Percentiles rank a stretch among this genome's conserved stretches.
Conservation (phyloP, 2,329 filamentous ascomycete species). For the Arthroderma sp. region DNA sequence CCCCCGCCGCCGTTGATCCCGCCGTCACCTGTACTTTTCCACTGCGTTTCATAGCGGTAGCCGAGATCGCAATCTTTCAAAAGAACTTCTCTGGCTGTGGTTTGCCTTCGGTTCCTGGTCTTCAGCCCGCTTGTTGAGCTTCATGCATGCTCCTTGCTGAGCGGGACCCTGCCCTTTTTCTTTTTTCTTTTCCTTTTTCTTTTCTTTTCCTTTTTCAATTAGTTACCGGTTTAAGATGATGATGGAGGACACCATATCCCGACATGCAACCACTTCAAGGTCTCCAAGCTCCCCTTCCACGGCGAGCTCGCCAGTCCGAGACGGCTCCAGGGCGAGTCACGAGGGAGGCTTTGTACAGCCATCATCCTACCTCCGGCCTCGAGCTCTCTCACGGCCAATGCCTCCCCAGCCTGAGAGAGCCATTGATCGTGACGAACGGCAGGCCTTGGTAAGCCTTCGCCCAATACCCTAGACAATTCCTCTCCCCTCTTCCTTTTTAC, state of each 20-base stretch:
- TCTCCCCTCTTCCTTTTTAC: conserved; percentile 4
- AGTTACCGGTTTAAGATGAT: conserved; percentile 9
- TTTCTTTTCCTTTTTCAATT: not conserved
- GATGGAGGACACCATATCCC: conserved; percentile 16
- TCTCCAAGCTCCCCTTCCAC: conserved; percentile 7
- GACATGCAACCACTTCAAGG: conserved; percentile 11
- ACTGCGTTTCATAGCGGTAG: not conserved
- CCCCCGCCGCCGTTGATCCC: not conserved
- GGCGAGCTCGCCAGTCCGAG: conserved; percentile 9
- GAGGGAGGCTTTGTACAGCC: conserved; percentile 36
- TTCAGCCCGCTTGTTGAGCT: too few relatives aligned
- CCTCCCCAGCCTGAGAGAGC: conserved; percentile 30
- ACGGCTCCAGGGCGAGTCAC: conserved; percentile 21
- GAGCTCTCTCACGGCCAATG: conserved; percentile 28
- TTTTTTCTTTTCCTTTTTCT: not conserved
- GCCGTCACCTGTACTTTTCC: not conserved
- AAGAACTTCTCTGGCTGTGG: not conserved
- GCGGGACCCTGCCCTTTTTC: not conserved
- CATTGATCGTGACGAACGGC: conserved; percentile 37
- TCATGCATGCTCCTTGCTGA: too few relatives aligned
- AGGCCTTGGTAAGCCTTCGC: conserved; percentile 32
- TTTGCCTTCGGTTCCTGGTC: too few relatives aligned
- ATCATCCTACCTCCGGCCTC: conserved; percentile 34
- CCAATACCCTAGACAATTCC: conserved; percentile 4
- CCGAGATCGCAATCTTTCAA: not conserved